Conservation (phyloP, 805 yeast species). For the Myxozyma melibiosi region DNA sequence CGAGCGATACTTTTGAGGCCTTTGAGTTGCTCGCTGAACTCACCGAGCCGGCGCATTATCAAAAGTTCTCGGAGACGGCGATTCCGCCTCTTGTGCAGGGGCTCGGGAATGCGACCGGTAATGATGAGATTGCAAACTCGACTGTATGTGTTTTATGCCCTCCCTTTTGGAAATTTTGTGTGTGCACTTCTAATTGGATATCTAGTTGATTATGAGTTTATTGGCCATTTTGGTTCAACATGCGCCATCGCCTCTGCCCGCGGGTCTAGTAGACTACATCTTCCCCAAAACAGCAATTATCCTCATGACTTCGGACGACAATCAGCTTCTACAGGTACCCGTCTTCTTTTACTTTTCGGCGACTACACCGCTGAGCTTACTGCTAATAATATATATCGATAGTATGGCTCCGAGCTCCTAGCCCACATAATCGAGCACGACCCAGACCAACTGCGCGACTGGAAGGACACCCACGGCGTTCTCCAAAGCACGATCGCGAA, state of each 20-base stretch:
- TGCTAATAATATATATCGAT: too few relatives aligned
- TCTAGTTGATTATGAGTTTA: constrained; percentile 22
- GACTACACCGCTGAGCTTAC: too few relatives aligned
- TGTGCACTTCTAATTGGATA: neutral
- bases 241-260: constrained; percentile 32
- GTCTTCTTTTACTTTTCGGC: neutral
- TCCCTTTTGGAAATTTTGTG: neutral
- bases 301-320: constrained; percentile 25
- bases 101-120: constrained; percentile 9
- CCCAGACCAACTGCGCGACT: constrained; percentile 36
- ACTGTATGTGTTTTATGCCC: constrained; percentile 2
- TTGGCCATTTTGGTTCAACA: constrained; percentile 24
- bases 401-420: constrained; percentile 74
- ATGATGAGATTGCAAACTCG: constrained; percentile 14
- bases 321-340: constrained; percentile 26
- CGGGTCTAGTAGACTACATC: constrained; percentile 26
- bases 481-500: too few relatives aligned
- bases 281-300: constrained; percentile 26
- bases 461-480: constrained; percentile 33
- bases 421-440: constrained; percentile 56
- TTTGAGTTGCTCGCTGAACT: constrained; percentile 59
- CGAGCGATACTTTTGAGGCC: constrained; percentile 68
- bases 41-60: constrained; percentile 38
- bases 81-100: constrained; percentile 27
- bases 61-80: constrained; percentile 36